Evolutionary conservation across 1,284 basidiomycete species (phyloP), one percentile per base, ranked within the genome.

Genomic region (Leccinum griseonigrum): DNA sequence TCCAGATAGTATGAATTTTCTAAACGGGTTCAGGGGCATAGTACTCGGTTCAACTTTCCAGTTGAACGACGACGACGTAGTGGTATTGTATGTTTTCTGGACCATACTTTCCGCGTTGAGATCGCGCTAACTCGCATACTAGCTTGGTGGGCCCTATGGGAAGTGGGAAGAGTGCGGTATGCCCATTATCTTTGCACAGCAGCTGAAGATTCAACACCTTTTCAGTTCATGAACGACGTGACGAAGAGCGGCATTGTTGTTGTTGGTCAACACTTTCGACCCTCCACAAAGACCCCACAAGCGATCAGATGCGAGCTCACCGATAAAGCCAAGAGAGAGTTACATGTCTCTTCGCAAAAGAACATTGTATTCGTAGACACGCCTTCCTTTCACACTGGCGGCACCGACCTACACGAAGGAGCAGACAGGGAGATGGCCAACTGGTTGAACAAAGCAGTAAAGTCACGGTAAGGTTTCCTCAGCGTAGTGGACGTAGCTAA

Each of bases 91-190:
- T 22, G 70, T 57, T 32, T 57, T 28, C 8, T 2, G n/a, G 13
- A 14, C 31, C 1, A 0, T 22, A 14, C 5, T 52, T n/a, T 11
- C 9, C 3, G 8, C 10, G 3, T 29, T 51, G n/a, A 8, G 6
- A 54, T 10, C 3, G 1, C 4, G 29, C 60, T 72, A 16, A 71
- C 59, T 38, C 18, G 8, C 2, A 18, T n/a, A 43, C 3, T 3
- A 72, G 68, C 38, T 10, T 72, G 7, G 62, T 69, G 1, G 68
- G 68, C 11, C 69, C 70, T 48, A 55, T 70, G 0, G 69, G 61
- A 11, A 18, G 57, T 1, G 67, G 68, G 52, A 69, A 69, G 53
- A 67, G 62, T 43, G 22, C 2, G 36, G 70, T 69, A 72, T 9
- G 62, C n/a, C 14, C 11, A 16, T 57, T 3, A 7, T 11, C 11